A percentile compares a stretch with the other conserved stretches of the same genome.
Evolutionary conservation across 2,329 filamentous ascomycete species (phyloP).

Genomic region (Zasmidium cellare): DNA sequence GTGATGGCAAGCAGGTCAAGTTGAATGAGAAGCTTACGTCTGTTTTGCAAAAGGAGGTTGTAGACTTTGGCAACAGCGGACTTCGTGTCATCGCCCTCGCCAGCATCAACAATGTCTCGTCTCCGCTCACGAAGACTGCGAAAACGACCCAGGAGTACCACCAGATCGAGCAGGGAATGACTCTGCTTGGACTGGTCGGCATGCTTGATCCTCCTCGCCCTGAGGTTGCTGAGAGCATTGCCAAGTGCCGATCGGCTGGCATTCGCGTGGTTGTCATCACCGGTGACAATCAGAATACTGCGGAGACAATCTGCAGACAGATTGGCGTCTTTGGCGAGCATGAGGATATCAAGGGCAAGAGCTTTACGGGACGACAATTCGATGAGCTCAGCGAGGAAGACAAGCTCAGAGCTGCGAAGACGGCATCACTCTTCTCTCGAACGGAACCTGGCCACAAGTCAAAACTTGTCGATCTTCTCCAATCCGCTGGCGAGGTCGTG

Average conservation of each 20-base stretch:
- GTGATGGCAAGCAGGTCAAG: conserved; percentile 73
- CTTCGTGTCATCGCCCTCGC: conserved; percentile 94
- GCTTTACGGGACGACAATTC: conserved; percentile 92
- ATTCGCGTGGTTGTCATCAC: conserved; percentile 98
- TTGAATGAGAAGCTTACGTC: conserved; percentile 69
- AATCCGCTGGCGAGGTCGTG: conserved; percentile 89
- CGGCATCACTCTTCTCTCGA: conserved; percentile 88
- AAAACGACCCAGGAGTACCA: conserved; percentile 82
- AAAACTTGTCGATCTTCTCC: conserved; percentile 94
- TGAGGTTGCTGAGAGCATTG: conserved; percentile 83
- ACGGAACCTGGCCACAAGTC: conserved; percentile 96
- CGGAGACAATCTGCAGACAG: conserved; percentile 94
- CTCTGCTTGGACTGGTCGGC: conserved; percentile 85
- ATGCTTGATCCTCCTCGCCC: conserved; percentile 97
- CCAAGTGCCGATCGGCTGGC: conserved; percentile 86
- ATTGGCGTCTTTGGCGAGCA: conserved; percentile 86
- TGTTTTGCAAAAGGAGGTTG: conserved; percentile 74
- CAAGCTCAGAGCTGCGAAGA: conserved; percentile 80
- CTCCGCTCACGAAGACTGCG: conserved; percentile 67
- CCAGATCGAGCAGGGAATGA: conserved; percentile 89
- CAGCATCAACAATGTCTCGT: conserved; percentile 72
- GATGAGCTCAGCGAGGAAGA: conserved; percentile 77
- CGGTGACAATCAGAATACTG: conserved; percentile 95
- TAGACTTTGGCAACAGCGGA: conserved; percentile 87
- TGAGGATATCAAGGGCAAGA: conserved; percentile 87